Evolutionary conservation across 768 basidiomycete genomes (phyloP), one percentile per base, ranked within the genome.

Genomic region (Serendipita indica): DNA sequence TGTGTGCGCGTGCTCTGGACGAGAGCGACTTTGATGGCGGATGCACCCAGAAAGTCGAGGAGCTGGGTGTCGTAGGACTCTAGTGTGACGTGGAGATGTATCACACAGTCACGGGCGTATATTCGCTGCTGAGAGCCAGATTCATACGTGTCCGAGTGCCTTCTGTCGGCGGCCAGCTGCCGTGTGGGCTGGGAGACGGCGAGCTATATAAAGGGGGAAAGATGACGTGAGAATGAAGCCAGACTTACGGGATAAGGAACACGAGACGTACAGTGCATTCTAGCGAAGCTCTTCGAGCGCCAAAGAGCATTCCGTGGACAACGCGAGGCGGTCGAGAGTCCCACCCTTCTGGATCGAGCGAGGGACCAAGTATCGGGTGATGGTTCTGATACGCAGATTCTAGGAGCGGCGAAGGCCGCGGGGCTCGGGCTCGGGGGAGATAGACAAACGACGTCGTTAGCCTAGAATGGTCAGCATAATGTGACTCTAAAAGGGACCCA

Each of bases 381-480:
- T 46, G 58, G 14, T 49, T 30, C 45, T 35, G 33, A 46, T 59
- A 59, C 18, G 58, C 58, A 22, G 28, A 13, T 30, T 59, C 41
- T 28, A 41, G 58, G 6, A 32, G 14, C 6, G 39, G 33, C n/a
- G 58, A 59, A 10, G 58, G 22, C 7, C 41, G 58, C 20, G 39
- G 39, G 10, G 58, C 41, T 33, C 58, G 58, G 14, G 43, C 28
- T 27, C 58, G 39, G 6, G 58, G 58, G 28, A 59, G 58, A 46
- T 59, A 59, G 58, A 59, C 41, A 46, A 59, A 20, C 3, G 58
- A 32, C 20, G 58, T 52, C 45, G 58, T 46, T 3, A 59, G 58
- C 18, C 58, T 59, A 27, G 41, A 43, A 43, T 43, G 37, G 18
- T 25, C 5, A 27, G 14, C 16, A 3, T 33, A 25, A 22, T 10